phyloP scores from a whole-genome alignment of 495 filamentous ascomycete genomes.

The Podospora bellae-mahoneyi region DNA sequence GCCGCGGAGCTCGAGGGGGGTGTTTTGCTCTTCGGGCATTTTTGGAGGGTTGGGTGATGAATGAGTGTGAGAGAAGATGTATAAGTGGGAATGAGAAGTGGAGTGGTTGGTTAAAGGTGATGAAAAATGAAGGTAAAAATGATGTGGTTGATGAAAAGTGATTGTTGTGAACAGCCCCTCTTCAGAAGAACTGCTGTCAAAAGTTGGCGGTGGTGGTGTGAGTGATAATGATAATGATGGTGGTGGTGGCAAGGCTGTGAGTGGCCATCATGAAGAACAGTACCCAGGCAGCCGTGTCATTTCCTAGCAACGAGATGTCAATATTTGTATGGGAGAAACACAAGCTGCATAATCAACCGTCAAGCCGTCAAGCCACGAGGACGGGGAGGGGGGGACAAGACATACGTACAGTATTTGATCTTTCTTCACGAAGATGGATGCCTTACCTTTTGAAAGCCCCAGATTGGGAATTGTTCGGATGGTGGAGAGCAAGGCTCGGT shows the following conservation, averaged over 20 bases:
- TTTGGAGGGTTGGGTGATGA: neutral
- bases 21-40: neutral
- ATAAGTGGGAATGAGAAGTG: neutral
- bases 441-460: neutral
- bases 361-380: neutral
- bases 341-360: neutral
- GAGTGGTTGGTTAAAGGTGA: neutral
- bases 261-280: neutral
- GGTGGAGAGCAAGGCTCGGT: conserved; percentile 7
- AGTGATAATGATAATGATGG: neutral
- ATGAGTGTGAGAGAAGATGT: neutral
- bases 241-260: conserved; percentile 5
- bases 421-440: neutral
- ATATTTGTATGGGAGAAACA: neutral
- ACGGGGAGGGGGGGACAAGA: neutral
- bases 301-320: neutral
- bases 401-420: neutral
- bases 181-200: neutral
- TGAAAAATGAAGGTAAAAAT: neutral
- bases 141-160: neutral
- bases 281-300: neutral
- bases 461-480: neutral
- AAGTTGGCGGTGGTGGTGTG: neutral
- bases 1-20: neutral
- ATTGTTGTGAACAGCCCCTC: neutral